Evolutionary conservation across 441 rosid genomes (phyloP), one percentile per base, ranked within the genome.

Genomic region (Corymbia citriodora): DNA sequence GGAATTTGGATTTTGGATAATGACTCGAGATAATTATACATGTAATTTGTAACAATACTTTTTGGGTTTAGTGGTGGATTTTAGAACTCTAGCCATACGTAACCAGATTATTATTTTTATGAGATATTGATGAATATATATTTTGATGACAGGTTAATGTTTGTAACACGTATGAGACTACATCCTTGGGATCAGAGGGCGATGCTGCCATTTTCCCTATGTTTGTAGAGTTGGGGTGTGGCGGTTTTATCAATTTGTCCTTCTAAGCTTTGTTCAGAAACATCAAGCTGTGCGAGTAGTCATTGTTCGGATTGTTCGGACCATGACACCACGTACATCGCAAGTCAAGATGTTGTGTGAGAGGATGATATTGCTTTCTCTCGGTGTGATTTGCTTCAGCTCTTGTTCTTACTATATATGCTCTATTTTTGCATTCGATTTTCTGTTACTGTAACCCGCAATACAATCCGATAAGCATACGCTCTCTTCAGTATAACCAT

Each of bases 161-260:
- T 14, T 33, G 10, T 63, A 6, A 63, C 1, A 0, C 1, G 0
- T 14, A 14, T 3, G 33, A 63, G 72, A 63, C 1, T 7, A 1
- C 2, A 0, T 29, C 18, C 18, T 29, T 63, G 29, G 33, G 33
- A 63, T 12, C 0, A 4, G 2, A 63, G 33, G 70, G 29, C 2
- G 2, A 61, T 12, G 4, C 1, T 29, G 70, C 70, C 33, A 13
- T 29, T 6, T 63, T 29, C 1, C 36, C 4, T 63, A 14, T 63
- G 2, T 29, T 29, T 63, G 33, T 29, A 63, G 1, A 63, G 2
- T 63, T 63, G 72, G 10, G 33, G 2, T 29, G 4, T 29, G 72
- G 14, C 0, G 1, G 5, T 29, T 63, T 63, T 29, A 13, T 63
- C 70, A 63, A 63, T 29, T 14, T 29, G 72, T 63, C 17, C 9